Evolutionary conservation across 768 basidiomycete species (phyloP).

Genomic region (Trametes villosa): DNA sequence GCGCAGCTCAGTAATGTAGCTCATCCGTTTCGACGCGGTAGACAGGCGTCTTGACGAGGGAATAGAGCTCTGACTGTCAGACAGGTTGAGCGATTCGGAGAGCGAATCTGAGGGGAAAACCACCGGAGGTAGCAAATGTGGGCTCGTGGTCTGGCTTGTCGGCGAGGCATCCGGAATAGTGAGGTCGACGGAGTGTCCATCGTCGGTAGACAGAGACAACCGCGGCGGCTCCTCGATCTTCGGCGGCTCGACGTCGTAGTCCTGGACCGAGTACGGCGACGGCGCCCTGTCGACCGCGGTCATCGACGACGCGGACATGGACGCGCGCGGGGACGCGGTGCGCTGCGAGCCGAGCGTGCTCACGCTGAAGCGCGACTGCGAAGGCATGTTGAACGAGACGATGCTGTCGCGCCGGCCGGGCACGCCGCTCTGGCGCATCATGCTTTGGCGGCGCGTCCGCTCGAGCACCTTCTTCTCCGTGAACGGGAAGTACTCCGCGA

Average conservation of each 20-base stretch:
- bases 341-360: slow-evolving; percentile 56
- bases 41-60: slow-evolving; percentile 48
- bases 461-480: slow-evolving; percentile 90
- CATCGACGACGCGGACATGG: slow-evolving; percentile 26
- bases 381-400: slow-evolving; percentile 49
- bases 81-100: slow-evolving; percentile 73
- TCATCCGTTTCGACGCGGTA: slow-evolving; percentile 63
- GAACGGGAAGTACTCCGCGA: slow-evolving; percentile 94
- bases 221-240: slow-evolving; percentile 54
- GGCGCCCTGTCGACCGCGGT: slow-evolving; percentile 21
- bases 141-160: slow-evolving; percentile 40
- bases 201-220: slow-evolving; percentile 76
- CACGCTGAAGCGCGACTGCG: slow-evolving; percentile 63
- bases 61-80: slow-evolving; percentile 34
- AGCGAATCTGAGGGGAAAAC: slow-evolving; percentile 79
- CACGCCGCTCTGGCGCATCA: slow-evolving; percentile 66
- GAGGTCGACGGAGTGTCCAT: slow-evolving; percentile 68
- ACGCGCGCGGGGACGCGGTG: slow-evolving; percentile 35
- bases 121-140: slow-evolving; percentile 76
- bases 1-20: slow-evolving; percentile 80
- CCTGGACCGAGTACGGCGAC: slow-evolving; percentile 19
- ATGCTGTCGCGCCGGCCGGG: slow-evolving; percentile 53
- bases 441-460: slow-evolving; percentile 87
- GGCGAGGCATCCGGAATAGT: slow-evolving; percentile 48
- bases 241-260: slow-evolving; percentile 4